Base-by-base conservation (phyloP, 2,329 filamentous ascomycete species). In the Fusarium sororula region DNA sequence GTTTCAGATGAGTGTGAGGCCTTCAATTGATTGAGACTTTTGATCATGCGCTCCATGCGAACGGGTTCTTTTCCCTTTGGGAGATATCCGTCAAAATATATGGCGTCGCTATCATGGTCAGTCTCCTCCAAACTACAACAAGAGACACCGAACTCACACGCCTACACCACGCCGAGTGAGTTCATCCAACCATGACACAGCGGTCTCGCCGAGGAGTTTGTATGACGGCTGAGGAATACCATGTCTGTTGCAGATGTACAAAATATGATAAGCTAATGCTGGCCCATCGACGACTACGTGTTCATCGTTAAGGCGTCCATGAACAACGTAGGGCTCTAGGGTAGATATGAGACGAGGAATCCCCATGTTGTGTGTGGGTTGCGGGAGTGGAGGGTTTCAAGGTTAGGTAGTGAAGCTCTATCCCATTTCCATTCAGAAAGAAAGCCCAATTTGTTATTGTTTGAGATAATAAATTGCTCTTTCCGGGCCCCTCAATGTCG, bases 71-170 rank as follows among this genome's bases (percentile, higher is more conserved):
- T 98, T 9, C 85, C 81, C 0, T 80, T 66, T 1, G 96, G 96
- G 2, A 98, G 86, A 63, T 90, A 91, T 20, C 95, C 95, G 81
- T 98, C 96, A 77, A 98, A 98, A 80, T 92, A 95, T 60, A 98
- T 93, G 53, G 87, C 90, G 66, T 89, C 84, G 51, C 80, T 80
- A 70, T 18, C 17, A 6, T 7, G 13, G 30, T 78, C 22, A 78
- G 73, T 44, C 15, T 30, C 10, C 5, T 24, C 28, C 38, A 32
- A n/a, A 18, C 28, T 30, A 13, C 32, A 35, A 13, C 2, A 47
- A 32, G 12, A 11, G 32, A 30, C 24, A 30, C 15, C 6, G 11
- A 39, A 75, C 77, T 81, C 85, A 96, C 94, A 96, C 87, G 51
- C 83, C 83, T 56, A 93, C 87, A 60, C 88, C 86, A 65, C 87